These are phyloP conservation scores for Pythium vanterpoolii DNA, from an alignment of 352 stramenopile genomes.

Conservation along the genomic window DNA sequence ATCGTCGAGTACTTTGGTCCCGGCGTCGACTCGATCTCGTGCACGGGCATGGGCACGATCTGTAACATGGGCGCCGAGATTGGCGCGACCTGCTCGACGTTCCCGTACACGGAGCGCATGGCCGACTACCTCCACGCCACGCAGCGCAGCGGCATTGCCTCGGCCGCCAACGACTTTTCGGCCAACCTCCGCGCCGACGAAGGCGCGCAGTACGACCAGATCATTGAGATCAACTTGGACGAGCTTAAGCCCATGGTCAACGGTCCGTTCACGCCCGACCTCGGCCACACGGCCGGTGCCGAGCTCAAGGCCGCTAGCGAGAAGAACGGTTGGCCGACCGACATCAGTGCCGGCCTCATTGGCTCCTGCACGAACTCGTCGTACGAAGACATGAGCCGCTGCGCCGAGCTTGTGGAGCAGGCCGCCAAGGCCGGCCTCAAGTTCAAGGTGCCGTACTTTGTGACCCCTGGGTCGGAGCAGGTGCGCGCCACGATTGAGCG, in stretches of 20 bases:
- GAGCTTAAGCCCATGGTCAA: conserved; percentile 90
- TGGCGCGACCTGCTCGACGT: conserved; percentile 92
- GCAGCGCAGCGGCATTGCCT: conserved; percentile 85
- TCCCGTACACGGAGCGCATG: conserved; percentile 93
- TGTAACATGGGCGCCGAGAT: conserved; percentile 96
- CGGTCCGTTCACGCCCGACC: conserved; percentile 91
- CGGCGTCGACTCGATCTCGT: conserved; percentile 92
- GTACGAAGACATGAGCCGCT: conserved; percentile 93
- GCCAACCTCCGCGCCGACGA: conserved; percentile 88
- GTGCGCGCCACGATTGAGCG: conserved; percentile 90
- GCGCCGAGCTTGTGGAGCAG: conserved; percentile 87
- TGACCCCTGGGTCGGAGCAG: conserved; percentile 92
- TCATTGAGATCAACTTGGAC: conserved; percentile 93
- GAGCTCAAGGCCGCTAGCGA: conserved; percentile 65
- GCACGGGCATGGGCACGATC: conserved; percentile 94
- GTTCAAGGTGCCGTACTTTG: conserved; percentile 92
- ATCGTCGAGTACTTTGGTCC: conserved; percentile 94
- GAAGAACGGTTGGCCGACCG: conserved; percentile 89
- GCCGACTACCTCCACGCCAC: conserved; percentile 90
- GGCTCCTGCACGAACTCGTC: conserved; percentile 94
- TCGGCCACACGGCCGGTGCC: conserved; percentile 77
- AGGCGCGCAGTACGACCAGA: conserved; percentile 90
- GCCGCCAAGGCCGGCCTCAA: conserved; percentile 79
- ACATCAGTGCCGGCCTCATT: conserved; percentile 91
- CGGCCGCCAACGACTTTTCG: conserved; percentile 83